Conservation (phyloP, 1,139 yeast genomes). For the Scheffersomyces illinoinensis region DNA sequence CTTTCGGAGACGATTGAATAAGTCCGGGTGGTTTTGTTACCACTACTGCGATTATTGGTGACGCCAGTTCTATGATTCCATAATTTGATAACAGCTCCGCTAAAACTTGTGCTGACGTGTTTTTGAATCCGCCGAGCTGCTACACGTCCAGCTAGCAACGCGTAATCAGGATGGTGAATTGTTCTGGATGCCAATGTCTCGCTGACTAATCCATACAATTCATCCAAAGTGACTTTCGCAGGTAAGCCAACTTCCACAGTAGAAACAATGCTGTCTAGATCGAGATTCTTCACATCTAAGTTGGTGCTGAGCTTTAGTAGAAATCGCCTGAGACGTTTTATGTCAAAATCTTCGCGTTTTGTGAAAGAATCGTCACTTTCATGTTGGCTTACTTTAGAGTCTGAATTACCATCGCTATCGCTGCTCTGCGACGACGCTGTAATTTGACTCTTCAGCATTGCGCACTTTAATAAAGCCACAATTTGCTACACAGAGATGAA, state of each 20-base stretch:
- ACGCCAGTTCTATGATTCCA: constrained; percentile 7
- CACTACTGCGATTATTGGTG: background rate
- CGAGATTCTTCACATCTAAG: constrained; percentile 20
- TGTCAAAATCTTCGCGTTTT: constrained; percentile 12
- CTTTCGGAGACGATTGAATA: constrained; percentile 20
- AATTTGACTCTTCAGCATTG: background rate
- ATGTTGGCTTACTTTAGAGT: constrained; percentile 5
- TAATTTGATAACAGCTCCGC: constrained; percentile 32
- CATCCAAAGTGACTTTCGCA: constrained; percentile 24
- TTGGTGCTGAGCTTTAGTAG: constrained; percentile 16
- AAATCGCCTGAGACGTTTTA: constrained; percentile 13
- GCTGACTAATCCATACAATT: constrained; percentile 38
- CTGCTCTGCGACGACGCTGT: background rate
- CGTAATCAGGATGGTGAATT: constrained; percentile 47
- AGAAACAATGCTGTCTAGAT: constrained; percentile 23
- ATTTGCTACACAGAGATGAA: background rate
- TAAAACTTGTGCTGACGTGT: constrained; percentile 26
- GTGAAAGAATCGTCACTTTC: constrained; percentile 9
- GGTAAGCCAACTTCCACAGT: constrained; percentile 34
- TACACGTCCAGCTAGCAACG: constrained; percentile 50
- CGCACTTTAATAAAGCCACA: background rate
- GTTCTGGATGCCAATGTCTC: constrained; percentile 49
- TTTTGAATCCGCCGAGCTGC: constrained; percentile 35
- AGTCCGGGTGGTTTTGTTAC: constrained; percentile 8
- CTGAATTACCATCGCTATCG: background rate